Evolutionary conservation across 352 stramenopile genomes (phyloP), one percentile per base, ranked within the genome.

Genomic region (Elongisporangium senticosum): DNA sequence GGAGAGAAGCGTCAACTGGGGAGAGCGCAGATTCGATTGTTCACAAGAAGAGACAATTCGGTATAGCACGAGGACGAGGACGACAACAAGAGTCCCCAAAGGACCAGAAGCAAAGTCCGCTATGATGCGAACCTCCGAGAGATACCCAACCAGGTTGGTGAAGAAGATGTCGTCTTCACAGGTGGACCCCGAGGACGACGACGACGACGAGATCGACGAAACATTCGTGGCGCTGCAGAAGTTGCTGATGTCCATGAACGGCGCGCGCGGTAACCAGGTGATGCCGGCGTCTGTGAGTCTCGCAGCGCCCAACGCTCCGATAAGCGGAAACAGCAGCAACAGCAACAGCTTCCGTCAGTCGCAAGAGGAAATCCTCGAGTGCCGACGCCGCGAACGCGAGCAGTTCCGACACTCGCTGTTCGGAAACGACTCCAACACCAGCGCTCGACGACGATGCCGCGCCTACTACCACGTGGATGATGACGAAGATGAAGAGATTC

Each of bases 161-260:
- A 77, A 82, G 61, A 87, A 87, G 59, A 68, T 84, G 63, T 67
- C 75, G n/a, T 72, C 72, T 15, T 68, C 63, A 21, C 65, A 81
- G 43, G 62, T 69, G 43, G 60, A 61, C 52, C 71, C 66, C 17
- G 69, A 73, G 56, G 67, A 86, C 50, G 69, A 73, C 43, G 76
- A 90, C 15, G 77, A 90, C 14, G 79, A 87, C 17, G 82, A 92
- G 47, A 71, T 87, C 26, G 83, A 92, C 60, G 83, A 92, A 65
- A 92, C 83, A 40, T 92, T 92, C 53, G 13, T 92, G 49, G 79
- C 83, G 19, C 73, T 92, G 13, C 83, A 92, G 58, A 87, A 85
- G 59, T 65, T 92, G 51, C 68, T 92, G 15, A 81, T 77, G 57
- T 69, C 77, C 33, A 78, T 92, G 21, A 86, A 87, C 56, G 70